Evolutionary conservation across 148 eudicot species (phyloP).

Genomic region (Oxyria digyna): DNA sequence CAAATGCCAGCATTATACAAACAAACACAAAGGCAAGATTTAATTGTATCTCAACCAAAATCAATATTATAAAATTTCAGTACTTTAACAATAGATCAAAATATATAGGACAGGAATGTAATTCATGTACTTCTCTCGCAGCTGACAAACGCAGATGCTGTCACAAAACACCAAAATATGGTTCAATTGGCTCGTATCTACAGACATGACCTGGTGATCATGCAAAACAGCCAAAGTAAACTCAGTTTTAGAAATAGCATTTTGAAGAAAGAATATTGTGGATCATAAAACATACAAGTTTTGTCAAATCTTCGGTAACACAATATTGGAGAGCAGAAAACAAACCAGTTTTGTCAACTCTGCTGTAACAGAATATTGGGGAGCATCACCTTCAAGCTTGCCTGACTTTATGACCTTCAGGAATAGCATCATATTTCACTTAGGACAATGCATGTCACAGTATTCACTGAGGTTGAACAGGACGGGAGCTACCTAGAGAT

Average conservation of each 20-base stretch:
- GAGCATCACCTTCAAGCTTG: conserved; percentile 57
- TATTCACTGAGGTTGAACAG: neutral
- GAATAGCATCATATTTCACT: conserved; percentile 8
- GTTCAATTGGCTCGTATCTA: conserved; percentile 63
- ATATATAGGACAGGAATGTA: neutral
- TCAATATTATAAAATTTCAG: neutral
- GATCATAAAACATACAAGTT: conserved; percentile 13
- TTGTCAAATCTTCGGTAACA: conserved; percentile 32
- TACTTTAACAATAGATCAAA: neutral
- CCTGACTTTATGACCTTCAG: conserved; percentile 72
- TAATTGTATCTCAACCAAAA: neutral
- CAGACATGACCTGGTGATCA: conserved; percentile 38
- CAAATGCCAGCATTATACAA: neutral
- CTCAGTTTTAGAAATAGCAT: neutral
- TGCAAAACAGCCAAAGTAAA: neutral
- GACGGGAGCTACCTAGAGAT: neutral
- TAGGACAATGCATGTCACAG: neutral
- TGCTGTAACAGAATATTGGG: conserved; percentile 59
- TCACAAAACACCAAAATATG: conserved; percentile 56
- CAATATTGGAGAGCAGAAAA: conserved; percentile 47
- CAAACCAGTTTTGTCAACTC: conserved; percentile 57
- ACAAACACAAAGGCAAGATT: neutral
- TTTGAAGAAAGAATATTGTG: neutral
- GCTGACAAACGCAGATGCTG: conserved; percentile 44
- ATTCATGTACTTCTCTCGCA: conserved; percentile 67